A percentile compares a stretch with the other conserved stretches of the same genome.
Conservation (phyloP, 2,329 filamentous ascomycete genomes). For the Aspergillus sp. region DNA sequence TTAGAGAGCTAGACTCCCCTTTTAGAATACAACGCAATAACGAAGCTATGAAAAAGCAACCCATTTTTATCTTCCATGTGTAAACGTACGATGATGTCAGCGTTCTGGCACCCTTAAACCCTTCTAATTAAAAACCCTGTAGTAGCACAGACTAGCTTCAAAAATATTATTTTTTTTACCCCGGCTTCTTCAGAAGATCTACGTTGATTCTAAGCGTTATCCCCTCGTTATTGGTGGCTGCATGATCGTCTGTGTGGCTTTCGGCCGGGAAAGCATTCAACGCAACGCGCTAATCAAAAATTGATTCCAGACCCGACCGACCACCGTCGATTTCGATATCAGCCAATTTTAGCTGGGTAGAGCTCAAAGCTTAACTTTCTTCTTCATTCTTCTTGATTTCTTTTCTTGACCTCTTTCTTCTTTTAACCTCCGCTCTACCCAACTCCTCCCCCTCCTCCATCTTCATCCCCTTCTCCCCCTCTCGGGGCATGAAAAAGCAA, state of each 20-base stretch:
- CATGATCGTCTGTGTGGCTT: constrained; percentile 9
- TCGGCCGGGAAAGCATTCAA: constrained; percentile 18
- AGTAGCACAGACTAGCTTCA: constrained; percentile 9
- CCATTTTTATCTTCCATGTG: neutral
- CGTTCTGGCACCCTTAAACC: neutral
- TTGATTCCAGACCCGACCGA: constrained; percentile 9
- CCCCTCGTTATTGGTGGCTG: constrained; percentile 17
- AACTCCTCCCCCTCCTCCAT: neutral
- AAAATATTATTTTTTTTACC: constrained; percentile 3
- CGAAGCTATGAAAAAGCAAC: constrained; percentile 22
- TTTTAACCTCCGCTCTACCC: no score
- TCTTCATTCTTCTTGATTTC: neutral
- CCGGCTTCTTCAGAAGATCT: constrained; percentile 15
- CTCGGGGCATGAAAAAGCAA: constrained; percentile 6
- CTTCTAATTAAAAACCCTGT: neutral
- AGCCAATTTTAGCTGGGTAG: neutral
- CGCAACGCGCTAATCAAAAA: constrained; percentile 22
- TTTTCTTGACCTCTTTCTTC: no score
- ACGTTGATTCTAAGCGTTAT: neutral
- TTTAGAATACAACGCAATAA: constrained; percentile 24
- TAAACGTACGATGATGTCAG: constrained; percentile 10
- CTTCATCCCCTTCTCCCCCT: neutral
- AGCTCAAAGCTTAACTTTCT: neutral
- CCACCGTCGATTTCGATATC: no score
- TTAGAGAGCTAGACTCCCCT: constrained; percentile 22